Base-by-base conservation (phyloP, 306 rosid species). In the Gastrolobium villosum region DNA sequence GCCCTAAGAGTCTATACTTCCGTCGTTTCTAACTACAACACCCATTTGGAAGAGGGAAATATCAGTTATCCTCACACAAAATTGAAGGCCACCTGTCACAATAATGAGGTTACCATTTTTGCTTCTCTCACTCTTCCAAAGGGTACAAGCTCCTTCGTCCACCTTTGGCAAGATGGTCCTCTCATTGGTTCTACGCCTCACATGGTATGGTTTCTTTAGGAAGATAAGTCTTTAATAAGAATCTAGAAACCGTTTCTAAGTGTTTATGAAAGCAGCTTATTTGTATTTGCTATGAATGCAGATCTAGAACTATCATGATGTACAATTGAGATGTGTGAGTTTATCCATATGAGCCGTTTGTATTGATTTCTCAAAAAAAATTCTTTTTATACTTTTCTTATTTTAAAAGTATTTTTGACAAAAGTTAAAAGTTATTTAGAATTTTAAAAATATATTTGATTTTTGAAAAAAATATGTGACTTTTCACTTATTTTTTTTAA, bases 121-220 rank as follows among this genome's bases (percentile, higher is more conserved):
- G 91, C 82, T 1, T 83, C 83, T 4, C 73, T 84, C 83, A 26
- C 61, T 8, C 86, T 86, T 66, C 90, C 86, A 1, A 40, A 6
- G 2, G 76, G 20, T 5, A 65, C 59, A 5, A 13, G 79, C 3
- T 49, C 75, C 2, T 59, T 90, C 62, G 75, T 73, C 30, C 94
- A 89, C 73, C 83, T 88, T 53, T 92, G 97, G 91, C 93, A 92
- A 69, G 64, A 79, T 48, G 94, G 92, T 26, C 81, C 84, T 9
- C 45, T 87, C 69, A 31, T 72, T 14, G 83, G 79, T 5, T 37
- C 62, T 15, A 2, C 49, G 6, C 85, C 81, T 2, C 3, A 8
- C 3, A 0, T 7, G 6, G 14, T 63, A 11, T 7, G 10, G 0
- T 64, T 37, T 40, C 49, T 6, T 37, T 63, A 20, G 26, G 0